A percentile compares a stretch with the other conserved stretches of the same genome.
Evolutionary conservation across 2,329 filamentous ascomycete species (phyloP).

Genomic region (Aspergillus novoparasiticus): DNA sequence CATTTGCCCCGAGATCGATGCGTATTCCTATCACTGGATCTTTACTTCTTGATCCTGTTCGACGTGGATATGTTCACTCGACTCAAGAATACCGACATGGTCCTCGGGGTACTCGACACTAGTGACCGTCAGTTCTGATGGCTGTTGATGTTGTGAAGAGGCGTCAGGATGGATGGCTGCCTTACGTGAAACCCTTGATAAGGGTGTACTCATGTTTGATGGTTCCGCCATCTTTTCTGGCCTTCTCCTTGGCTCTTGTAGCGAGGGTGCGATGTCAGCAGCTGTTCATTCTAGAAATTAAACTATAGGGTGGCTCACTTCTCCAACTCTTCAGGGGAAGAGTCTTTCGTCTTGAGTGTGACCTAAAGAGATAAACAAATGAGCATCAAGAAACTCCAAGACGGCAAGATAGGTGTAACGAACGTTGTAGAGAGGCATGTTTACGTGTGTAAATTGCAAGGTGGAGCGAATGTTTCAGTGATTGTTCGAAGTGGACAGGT

Average conservation of each 20-base stretch:
- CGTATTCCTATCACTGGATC: constrained; percentile 63
- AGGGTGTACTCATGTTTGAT: constrained; percentile 82
- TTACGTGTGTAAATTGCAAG: constrained; percentile 11
- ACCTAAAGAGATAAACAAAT: constrained; percentile 57
- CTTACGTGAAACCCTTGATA: constrained; percentile 93
- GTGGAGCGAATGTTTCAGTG: not conserved
- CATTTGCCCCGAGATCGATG: not conserved
- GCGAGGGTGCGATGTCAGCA: constrained; percentile 9
- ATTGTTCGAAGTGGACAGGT: constrained; percentile 2
- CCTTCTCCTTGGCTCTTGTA: constrained; percentile 73
- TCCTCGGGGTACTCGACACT: constrained; percentile 76
- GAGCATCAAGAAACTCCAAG: not conserved
- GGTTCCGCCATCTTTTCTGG: constrained; percentile 73
- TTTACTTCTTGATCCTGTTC: constrained; percentile 72
- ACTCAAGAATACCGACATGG: constrained; percentile 65
- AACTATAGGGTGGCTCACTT: constrained; percentile 53
- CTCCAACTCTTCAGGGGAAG: constrained; percentile 66
- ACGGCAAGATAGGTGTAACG: constrained; percentile 8
- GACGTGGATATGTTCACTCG: constrained; percentile 74
- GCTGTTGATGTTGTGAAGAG: not conserved
- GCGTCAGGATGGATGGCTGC: constrained; percentile 21
- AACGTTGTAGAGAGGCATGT: constrained; percentile 46
- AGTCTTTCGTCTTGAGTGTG: constrained; percentile 70
- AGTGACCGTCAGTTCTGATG: constrained; percentile 12
- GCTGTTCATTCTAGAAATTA: not conserved